Base-by-base conservation (phyloP, 805 yeast genomes). In the Candida ulmi region DNA sequence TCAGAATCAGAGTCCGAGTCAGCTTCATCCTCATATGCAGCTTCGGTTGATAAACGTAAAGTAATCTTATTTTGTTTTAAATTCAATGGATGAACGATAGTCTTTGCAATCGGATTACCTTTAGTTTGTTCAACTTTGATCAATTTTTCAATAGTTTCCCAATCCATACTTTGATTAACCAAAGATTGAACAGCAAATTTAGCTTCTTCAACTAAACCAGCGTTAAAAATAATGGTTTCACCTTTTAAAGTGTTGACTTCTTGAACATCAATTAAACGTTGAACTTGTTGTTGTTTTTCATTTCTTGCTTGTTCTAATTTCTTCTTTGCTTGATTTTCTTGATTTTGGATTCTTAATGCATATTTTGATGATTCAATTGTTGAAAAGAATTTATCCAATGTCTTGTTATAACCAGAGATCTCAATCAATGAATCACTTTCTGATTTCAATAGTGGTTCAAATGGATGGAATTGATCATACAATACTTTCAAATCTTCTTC, bases 81-180 rank as follows among this genome's bases (percentile, higher is more conserved):
- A 41, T 86, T 78, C 56, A 91, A 67, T 0, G 95, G 93, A 27
- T 78, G 54, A 35, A 70, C 66, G 39, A 90, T 83, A 41, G 68
- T 51, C 28, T 66, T 62, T 0, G 96, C 96, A 40, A 80, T 66
- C 5, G 64, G 60, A 50, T 81, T 85, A 1, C 82, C 80, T 49
- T 80, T 74, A 1, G 66, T 60, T 50, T 86, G 80, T 54, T 91
- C 95, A 37, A 78, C 69, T 35, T 72, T 64, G 37, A 91, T 80
- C 41, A 83, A 62, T 45, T 80, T 78, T 55, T 84, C 96, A 45
- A 90, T 90, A 44, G 87, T 83, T 32, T 76, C 74, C 99, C 99
- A 91, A 57, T 91, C 97, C 87, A 88, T 86, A 46, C 86, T 90
- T 54, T 86, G 93, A 40, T 82, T 80, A 5, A 88, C 45, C 39